A percentile compares a stretch with the other conserved stretches of the same genome.
Evolutionary conservation across 805 yeast species (phyloP).

Genomic region (Debaryomyces prosopidis): DNA sequence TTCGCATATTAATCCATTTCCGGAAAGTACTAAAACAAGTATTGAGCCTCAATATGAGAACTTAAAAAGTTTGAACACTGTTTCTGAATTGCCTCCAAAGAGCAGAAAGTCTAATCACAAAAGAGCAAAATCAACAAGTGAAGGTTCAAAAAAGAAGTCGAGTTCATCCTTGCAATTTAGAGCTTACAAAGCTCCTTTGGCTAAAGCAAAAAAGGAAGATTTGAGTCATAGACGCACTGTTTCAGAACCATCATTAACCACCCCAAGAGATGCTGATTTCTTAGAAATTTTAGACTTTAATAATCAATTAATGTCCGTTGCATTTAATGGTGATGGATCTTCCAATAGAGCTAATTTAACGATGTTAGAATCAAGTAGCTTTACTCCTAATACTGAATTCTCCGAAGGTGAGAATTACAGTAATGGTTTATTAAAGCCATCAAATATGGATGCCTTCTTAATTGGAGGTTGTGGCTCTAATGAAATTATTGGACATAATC

Average conservation of each 20-base stretch:
- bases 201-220: constrained; percentile 10
- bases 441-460: constrained; percentile 15
- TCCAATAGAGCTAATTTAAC: constrained; percentile 2
- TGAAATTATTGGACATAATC: constrained; percentile 22
- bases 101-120: constrained; percentile 11
- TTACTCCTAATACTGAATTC: constrained; percentile 23
- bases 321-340: constrained; percentile 9
- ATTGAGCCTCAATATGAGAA: background rate
- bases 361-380: constrained; percentile 7
- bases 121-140: constrained; percentile 28
- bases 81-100: background rate
- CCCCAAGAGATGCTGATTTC: constrained; percentile 12
- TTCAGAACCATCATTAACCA: constrained; percentile 17
- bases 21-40: background rate
- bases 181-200: constrained; percentile 28
- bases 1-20: background rate
- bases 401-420: constrained; percentile 18
- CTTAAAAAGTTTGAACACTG: background rate
- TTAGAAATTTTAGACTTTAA: constrained; percentile 31
- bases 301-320: constrained; percentile 18
- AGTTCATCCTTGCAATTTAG: constrained; percentile 23
- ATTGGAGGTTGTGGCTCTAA: constrained; percentile 17
- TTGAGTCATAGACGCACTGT: constrained; percentile 22
- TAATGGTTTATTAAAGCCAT: constrained; percentile 8
- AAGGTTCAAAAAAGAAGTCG: constrained; percentile 8